Evolutionary conservation across 2,329 filamentous ascomycete genomes (phyloP).

Genomic region (Neocucurbitaria cava): DNA sequence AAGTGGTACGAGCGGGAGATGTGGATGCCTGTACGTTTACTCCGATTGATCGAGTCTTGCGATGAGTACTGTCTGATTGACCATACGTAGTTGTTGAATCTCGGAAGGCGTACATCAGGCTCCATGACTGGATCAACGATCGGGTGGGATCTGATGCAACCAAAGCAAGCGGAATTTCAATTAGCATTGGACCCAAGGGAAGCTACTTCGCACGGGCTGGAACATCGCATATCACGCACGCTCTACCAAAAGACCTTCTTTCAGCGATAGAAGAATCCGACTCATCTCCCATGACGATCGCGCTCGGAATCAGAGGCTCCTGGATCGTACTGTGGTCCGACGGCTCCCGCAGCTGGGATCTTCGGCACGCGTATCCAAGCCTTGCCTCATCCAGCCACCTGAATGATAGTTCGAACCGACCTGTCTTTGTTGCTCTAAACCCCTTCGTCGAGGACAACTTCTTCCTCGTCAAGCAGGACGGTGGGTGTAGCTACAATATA

Average conservation of each 20-base stretch:
- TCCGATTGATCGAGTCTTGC: no score
- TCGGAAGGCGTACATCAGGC: no score
- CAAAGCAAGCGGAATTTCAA: not conserved
- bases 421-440: constrained; percentile 8
- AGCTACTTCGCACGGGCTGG: constrained; percentile 16
- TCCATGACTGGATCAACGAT: no score
- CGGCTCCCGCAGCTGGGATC: constrained; percentile 5
- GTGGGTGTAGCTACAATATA: not conserved
- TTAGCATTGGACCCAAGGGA: constrained; percentile 16
- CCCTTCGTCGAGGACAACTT: constrained; percentile 2
- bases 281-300: not conserved
- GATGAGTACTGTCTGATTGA: no score
- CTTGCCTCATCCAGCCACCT: not conserved
- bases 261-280: constrained; percentile 1
- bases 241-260: constrained; percentile 8
- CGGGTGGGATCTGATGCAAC: no score
- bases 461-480: constrained; percentile 1
- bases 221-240: constrained; percentile 2
- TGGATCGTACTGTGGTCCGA: constrained; percentile 13
- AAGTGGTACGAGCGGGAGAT: no score
- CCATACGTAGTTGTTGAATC: no score
- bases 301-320: constrained; percentile 10
- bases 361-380: not conserved
- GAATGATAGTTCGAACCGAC: not conserved
- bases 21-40: no score